A percentile compares a stretch with the other conserved stretches of the same genome.
phyloP scores from a whole-genome alignment of 768 basidiomycete genomes.

The Lactarius pseudohatsudake region DNA sequence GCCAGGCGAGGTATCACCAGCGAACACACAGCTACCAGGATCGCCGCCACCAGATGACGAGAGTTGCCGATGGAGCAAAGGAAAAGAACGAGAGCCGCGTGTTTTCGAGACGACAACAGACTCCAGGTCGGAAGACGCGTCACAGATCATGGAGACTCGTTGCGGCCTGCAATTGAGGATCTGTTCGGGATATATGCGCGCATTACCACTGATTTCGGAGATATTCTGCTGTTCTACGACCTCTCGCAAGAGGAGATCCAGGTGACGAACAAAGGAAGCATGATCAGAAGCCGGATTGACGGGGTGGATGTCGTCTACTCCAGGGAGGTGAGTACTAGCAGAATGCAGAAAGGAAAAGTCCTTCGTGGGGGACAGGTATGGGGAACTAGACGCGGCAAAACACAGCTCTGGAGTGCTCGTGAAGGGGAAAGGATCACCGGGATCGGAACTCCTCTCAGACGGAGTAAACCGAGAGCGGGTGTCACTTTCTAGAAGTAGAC shows the following conservation, averaged over 20 bases:
- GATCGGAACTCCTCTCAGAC: background rate
- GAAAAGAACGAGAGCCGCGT: background rate
- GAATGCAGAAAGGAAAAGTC: background rate
- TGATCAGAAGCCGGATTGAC: background rate
- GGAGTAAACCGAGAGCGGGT: background rate
- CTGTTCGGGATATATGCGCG: slow-evolving; percentile 10
- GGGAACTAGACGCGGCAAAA: slow-evolving; percentile 19
- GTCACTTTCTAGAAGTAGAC: background rate
- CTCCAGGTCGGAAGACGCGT: background rate
- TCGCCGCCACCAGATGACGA: background rate
- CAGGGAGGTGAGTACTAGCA: background rate
- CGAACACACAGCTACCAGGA: background rate
- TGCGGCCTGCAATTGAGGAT: background rate
- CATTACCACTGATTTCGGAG: background rate
- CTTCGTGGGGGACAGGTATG: background rate
- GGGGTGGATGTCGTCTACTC: background rate
- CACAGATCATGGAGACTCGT: background rate
- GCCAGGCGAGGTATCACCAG: background rate
- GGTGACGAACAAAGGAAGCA: slow-evolving; percentile 2
- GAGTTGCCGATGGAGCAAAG: background rate
- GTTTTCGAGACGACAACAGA: background rate
- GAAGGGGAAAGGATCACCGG: background rate
- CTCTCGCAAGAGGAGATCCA: slow-evolving; percentile 7
- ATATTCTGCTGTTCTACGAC: slow-evolving; percentile 7
- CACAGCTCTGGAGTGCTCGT: slow-evolving; percentile 23